Percentiles rank a stretch among this genome's conserved stretches.
These are phyloP conservation scores for Cyclocybe aegerita DNA, from an alignment of 768 basidiomycete genomes.

Conservation along the genomic window DNA sequence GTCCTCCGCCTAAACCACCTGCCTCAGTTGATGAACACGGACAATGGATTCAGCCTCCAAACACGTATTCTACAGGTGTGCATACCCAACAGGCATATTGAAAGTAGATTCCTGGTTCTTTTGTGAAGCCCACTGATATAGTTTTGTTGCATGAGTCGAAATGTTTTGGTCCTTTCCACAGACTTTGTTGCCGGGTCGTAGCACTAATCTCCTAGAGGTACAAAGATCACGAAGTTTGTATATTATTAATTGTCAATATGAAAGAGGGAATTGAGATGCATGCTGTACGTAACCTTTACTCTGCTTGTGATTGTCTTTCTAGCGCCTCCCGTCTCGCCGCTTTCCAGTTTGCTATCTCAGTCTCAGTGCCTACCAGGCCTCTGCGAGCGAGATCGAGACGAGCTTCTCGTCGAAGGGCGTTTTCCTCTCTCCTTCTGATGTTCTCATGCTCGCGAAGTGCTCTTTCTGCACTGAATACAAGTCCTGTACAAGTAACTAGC, in stretches of 20 bases:
- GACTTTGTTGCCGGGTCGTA: not conserved
- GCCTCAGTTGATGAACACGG: constrained; percentile 28
- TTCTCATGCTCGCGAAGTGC: constrained; percentile 74
- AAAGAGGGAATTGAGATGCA: not conserved
- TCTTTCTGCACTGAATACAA: constrained; percentile 74
- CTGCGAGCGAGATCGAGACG: constrained; percentile 70
- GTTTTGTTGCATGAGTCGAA: too few species aligned
- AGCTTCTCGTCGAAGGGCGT: constrained; percentile 69
- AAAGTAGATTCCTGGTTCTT: not conserved
- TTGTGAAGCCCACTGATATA: too few species aligned
- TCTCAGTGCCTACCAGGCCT: constrained; percentile 79
- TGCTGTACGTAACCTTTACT: not conserved
- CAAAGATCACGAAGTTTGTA: not conserved
- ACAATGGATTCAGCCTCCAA: constrained; percentile 31
- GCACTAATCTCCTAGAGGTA: not conserved
- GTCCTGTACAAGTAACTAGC: constrained; percentile 61
- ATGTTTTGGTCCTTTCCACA: too few species aligned
- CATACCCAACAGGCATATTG: constrained; percentile 19
- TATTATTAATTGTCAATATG: not conserved
- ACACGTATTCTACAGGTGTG: constrained; percentile 9
- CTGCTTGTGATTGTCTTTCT: constrained; percentile 5
- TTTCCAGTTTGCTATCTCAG: constrained; percentile 82
- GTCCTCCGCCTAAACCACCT: constrained; percentile 41
- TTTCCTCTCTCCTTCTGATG: constrained; percentile 63
- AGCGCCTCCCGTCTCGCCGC: constrained; percentile 29